phyloP scores from a whole-genome alignment of 768 basidiomycete species.

The Cyclocybe cylindracea region DNA sequence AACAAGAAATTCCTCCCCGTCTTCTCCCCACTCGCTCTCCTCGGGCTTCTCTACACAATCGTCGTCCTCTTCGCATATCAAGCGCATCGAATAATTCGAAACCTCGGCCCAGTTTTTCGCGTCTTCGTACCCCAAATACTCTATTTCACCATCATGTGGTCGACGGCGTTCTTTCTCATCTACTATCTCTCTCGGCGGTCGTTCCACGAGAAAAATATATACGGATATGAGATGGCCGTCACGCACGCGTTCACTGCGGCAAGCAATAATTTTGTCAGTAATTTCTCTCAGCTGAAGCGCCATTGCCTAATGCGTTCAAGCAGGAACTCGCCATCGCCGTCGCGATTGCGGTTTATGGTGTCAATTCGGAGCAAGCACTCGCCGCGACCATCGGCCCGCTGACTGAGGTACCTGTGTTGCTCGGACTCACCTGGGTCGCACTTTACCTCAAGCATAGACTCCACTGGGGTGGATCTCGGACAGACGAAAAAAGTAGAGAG shows the following conservation, averaged over 20 bases:
- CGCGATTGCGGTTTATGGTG: slow-evolving; percentile 75
- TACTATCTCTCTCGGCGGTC: slow-evolving; percentile 45
- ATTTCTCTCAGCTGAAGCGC: background rate
- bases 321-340: slow-evolving; percentile 86
- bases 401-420: slow-evolving; percentile 79
- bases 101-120: slow-evolving; percentile 77
- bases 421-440: slow-evolving; percentile 68
- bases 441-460: slow-evolving; percentile 43
- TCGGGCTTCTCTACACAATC: slow-evolving; percentile 83
- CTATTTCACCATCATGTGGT: slow-evolving; percentile 83
- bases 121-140: slow-evolving; percentile 79
- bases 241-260: slow-evolving; percentile 81
- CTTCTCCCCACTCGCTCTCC: slow-evolving; percentile 68
- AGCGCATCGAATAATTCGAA: slow-evolving; percentile 67
- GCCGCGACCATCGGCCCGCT: slow-evolving; percentile 80
- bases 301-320: background rate
- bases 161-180: slow-evolving; percentile 55
- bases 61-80: slow-evolving; percentile 75
- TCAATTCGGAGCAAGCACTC: slow-evolving; percentile 75
- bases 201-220: slow-evolving; percentile 12
- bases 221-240: slow-evolving; percentile 71
- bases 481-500: too few relatives aligned
- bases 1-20: slow-evolving; percentile 60
- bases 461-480: slow-evolving; percentile 29
- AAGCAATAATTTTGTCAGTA: slow-evolving; percentile 72